phyloP scores from a whole-genome alignment of 208 protist genomes.

The Polymyxa betae region DNA sequence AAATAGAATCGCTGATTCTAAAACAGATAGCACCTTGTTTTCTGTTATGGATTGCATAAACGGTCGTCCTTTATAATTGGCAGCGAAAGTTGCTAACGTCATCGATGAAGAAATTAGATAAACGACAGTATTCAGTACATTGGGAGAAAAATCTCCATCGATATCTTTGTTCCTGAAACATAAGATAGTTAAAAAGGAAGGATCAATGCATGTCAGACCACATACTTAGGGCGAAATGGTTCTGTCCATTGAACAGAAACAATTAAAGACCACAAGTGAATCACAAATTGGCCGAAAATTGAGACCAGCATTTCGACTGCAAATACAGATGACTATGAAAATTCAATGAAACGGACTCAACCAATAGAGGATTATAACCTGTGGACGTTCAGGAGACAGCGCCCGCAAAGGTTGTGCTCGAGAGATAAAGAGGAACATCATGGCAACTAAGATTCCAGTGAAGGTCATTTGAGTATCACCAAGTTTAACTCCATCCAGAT shows the following conservation, averaged over 20 bases:
- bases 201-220: neutral
- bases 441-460: conserved; percentile 52
- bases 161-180: conserved; percentile 55
- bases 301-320: conserved; percentile 47
- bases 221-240: neutral
- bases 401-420: conserved; percentile 58
- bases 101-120: conserved; percentile 64
- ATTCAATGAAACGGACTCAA: neutral
- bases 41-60: conserved; percentile 61
- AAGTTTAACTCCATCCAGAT: conserved; percentile 61
- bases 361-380: neutral
- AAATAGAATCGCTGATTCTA: neutral
- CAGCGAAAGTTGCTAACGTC: conserved; percentile 55
- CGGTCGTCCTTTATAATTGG: conserved; percentile 67
- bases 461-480: conserved; percentile 63
- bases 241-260: conserved; percentile 54
- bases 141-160: conserved; percentile 67
- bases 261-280: conserved; percentile 62
- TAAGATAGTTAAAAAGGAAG: neutral
- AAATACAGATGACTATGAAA: conserved; percentile 53
- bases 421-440: conserved; percentile 66
- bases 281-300: conserved; percentile 60
- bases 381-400: conserved; percentile 58
- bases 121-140: conserved; percentile 67
- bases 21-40: conserved; percentile 46